These are phyloP conservation scores for Xylaria sp. DNA, from an alignment of 2,329 filamentous ascomycete genomes.

Conservation along the genomic window DNA sequence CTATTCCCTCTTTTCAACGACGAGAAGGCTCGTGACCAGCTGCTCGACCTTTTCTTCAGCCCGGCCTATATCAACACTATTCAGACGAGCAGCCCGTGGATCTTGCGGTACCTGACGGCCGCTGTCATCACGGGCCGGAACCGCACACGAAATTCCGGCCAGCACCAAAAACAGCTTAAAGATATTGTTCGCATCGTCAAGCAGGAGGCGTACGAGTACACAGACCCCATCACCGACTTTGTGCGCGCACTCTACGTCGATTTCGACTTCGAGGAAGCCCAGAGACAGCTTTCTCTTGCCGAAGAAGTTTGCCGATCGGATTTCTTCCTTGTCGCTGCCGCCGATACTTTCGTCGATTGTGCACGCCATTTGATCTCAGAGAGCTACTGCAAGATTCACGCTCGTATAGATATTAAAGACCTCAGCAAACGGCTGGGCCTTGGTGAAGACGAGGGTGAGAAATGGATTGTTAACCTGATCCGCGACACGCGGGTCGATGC, in stretches of 20 bases:
- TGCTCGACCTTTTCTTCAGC: conserved; percentile 97
- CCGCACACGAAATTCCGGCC: conserved; percentile 81
- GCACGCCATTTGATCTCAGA: conserved; percentile 97
- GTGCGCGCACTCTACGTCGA: conserved; percentile 94
- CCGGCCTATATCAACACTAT: conserved; percentile 99
- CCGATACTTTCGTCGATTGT: conserved; percentile 91
- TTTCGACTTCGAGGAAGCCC: conserved; percentile 97
- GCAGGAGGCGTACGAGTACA: conserved; percentile 98
- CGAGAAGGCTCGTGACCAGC: conserved; percentile 86
- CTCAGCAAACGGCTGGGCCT: conserved; percentile 91
- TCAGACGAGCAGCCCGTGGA: conserved; percentile 97
- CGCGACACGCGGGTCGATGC: conserved; percentile 96
- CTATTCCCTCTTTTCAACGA: conserved; percentile 99
- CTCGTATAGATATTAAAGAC: conserved; percentile 97
- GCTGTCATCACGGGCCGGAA: conserved; percentile 94
- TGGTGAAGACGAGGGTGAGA: conserved; percentile 95
- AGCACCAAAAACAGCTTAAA: conserved; percentile 98
- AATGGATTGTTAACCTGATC: conserved; percentile 99
- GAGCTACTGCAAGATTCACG: conserved; percentile 99
- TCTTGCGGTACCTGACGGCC: conserved; percentile 91
- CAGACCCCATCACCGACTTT: conserved; percentile 94
- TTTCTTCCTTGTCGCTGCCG: conserved; percentile 90
- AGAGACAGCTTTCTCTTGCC: conserved; percentile 84
- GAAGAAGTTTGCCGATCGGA: conserved; percentile 92
- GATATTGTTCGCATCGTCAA: conserved; percentile 94